Percentiles rank a stretch among this genome's conserved stretches.
phyloP scores from a whole-genome alignment of 1,284 basidiomycete species.

The Boletus sp. region DNA sequence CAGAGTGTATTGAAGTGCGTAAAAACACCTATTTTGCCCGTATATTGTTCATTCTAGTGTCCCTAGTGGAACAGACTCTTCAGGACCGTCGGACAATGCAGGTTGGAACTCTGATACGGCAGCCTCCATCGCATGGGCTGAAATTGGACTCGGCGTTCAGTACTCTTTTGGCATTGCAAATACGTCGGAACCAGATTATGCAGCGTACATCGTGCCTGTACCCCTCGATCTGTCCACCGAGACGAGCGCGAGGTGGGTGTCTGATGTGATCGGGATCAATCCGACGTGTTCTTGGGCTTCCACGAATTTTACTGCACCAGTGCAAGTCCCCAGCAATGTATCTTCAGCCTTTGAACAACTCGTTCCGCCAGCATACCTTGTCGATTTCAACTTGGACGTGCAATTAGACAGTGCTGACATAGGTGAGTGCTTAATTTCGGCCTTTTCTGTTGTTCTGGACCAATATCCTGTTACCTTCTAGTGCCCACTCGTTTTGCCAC shows the following conservation, averaged over 20 bases:
- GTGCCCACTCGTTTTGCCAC: too few species aligned
- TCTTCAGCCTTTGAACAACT: not conserved
- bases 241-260: slow-evolving; percentile 28
- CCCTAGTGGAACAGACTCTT: slow-evolving; percentile 13
- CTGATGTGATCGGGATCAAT: slow-evolving; percentile 28
- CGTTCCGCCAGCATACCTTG: slow-evolving; percentile 18
- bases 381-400: slow-evolving; percentile 21
- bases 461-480: too few species aligned
- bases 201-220: slow-evolving; percentile 18
- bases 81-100: too few species aligned
- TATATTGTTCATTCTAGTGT: not conserved
- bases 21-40: not conserved
- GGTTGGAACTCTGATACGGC: slow-evolving; percentile 13
- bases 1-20: slow-evolving; percentile 29
- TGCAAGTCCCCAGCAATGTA: slow-evolving; percentile 18
- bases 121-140: slow-evolving; percentile 23
- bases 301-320: slow-evolving; percentile 24
- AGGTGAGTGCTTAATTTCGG: slow-evolving; percentile 10
- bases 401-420: slow-evolving; percentile 1
- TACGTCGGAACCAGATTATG: slow-evolving; percentile 15
- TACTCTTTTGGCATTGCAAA: slow-evolving; percentile 21
- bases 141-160: slow-evolving; percentile 23
- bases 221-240: slow-evolving; percentile 18
- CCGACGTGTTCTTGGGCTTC: slow-evolving; percentile 27
- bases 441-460: not conserved